Conservation (phyloP, 2,329 filamentous ascomycete species). For the Hypocreales sp. region DNA sequence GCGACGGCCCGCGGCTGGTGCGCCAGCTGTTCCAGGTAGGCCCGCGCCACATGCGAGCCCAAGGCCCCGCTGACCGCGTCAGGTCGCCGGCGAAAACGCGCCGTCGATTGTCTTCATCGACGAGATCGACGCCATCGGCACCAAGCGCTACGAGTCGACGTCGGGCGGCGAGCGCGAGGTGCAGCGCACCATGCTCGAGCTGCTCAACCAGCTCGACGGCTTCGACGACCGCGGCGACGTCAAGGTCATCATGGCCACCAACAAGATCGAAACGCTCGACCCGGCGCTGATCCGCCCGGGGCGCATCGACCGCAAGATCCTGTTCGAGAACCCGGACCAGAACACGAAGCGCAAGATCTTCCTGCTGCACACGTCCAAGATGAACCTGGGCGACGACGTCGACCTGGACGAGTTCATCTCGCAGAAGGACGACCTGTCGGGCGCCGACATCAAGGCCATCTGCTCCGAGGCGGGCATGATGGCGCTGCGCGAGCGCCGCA, state of each 20-base stretch:
- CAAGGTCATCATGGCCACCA: slow-evolving; percentile 99
- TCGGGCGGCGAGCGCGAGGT: slow-evolving; percentile 95
- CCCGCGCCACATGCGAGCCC: too few species aligned
- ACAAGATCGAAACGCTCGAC: slow-evolving; percentile 98
- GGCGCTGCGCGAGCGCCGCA: slow-evolving; percentile 84
- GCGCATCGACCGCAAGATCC: slow-evolving; percentile 95
- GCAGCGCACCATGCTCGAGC: slow-evolving; percentile 94
- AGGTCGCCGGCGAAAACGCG: slow-evolving; percentile 88
- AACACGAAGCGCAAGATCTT: slow-evolving; percentile 98
- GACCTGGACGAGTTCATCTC: slow-evolving; percentile 97
- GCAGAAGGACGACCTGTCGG: slow-evolving; percentile 93
- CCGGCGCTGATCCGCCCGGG: slow-evolving; percentile 91
- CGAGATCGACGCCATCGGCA: slow-evolving; percentile 97
- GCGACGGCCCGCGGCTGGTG: slow-evolving; percentile 86
- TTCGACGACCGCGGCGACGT: slow-evolving; percentile 98
- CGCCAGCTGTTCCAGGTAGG: slow-evolving; percentile 82
- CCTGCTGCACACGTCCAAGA: slow-evolving; percentile 94
- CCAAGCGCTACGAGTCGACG: slow-evolving; percentile 95
- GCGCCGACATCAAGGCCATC: slow-evolving; percentile 97
- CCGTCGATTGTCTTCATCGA: slow-evolving; percentile 98
- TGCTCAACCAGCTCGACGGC: slow-evolving; percentile 94
- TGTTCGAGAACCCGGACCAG: slow-evolving; percentile 56
- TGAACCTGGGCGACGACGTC: slow-evolving; percentile 93
- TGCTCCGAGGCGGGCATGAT: slow-evolving; percentile 93
- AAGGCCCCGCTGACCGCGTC: too few species aligned